These are phyloP conservation scores for Omphalea diandra DNA, from an alignment of 441 rosid species.

Conservation along the genomic window DNA sequence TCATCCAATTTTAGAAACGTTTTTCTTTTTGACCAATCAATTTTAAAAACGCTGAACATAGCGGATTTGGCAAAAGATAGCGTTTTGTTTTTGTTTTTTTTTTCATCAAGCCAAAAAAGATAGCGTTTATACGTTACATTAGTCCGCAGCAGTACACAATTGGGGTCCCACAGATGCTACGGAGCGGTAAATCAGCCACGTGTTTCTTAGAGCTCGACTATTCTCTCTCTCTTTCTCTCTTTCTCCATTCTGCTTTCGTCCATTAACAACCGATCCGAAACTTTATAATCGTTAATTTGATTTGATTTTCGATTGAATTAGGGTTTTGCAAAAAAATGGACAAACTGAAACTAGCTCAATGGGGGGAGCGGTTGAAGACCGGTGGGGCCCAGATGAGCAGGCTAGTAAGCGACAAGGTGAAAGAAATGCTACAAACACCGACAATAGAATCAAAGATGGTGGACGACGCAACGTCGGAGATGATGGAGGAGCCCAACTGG, in stretches of 20 bases:
- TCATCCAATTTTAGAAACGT: too few relatives aligned
- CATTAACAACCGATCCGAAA: not conserved
- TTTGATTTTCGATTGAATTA: conserved; percentile 23
- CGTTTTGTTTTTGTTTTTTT: too few relatives aligned
- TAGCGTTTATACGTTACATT: too few relatives aligned
- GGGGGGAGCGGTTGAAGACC: conserved; percentile 71
- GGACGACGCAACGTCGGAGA: conserved; percentile 79
- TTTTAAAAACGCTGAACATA: too few relatives aligned
- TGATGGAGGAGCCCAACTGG: conserved; percentile 76
- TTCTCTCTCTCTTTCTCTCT: not conserved
- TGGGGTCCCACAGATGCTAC: not conserved
- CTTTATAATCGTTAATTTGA: too few relatives aligned
- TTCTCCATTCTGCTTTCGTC: not conserved
- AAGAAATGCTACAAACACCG: conserved; percentile 77
- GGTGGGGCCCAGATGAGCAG: conserved; percentile 83
- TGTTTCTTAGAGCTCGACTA: not conserved
- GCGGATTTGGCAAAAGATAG: too few relatives aligned
- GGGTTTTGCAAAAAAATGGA: conserved; percentile 46
- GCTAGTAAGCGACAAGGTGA: conserved; percentile 72
- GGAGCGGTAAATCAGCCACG: conserved; percentile 1
- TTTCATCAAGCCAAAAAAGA: too few relatives aligned
- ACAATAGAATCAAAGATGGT: conserved; percentile 78
- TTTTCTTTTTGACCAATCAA: too few relatives aligned
- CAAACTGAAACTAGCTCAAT: conserved; percentile 60
- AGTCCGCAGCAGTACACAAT: too few relatives aligned